Percentiles rank a stretch among this genome's conserved stretches.
Evolutionary conservation across 306 rosid species (phyloP).

Genomic region (Dalbergia cochinchinensis): DNA sequence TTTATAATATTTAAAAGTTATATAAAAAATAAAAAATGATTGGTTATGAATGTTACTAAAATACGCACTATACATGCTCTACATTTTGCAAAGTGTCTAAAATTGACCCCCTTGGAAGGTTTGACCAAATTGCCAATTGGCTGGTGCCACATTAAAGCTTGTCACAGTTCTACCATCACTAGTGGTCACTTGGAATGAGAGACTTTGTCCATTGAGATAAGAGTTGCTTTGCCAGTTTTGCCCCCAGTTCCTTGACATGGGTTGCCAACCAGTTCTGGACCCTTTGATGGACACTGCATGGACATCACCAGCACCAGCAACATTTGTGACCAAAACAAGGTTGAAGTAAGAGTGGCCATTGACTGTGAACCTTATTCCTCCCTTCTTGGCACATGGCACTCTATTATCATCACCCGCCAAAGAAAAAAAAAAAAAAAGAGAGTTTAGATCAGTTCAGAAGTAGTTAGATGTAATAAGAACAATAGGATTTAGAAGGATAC

Average conservation of each 20-base stretch:
- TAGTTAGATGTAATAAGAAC: background rate
- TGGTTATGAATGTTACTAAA: too few relatives aligned
- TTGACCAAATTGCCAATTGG: constrained; percentile 87
- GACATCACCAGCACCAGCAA: constrained; percentile 87
- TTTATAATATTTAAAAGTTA: too few relatives aligned
- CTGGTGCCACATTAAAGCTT: constrained; percentile 64
- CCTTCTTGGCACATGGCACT: constrained; percentile 81
- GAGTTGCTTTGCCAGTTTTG: constrained; percentile 97
- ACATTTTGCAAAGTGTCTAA: constrained; percentile 25
- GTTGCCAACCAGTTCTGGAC: constrained; percentile 78
- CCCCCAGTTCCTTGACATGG: constrained; percentile 95
- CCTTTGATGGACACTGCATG: constrained; percentile 87
- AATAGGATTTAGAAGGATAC: background rate
- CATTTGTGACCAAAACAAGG: constrained; percentile 86
- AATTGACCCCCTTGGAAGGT: constrained; percentile 80
- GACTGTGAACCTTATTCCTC: constrained; percentile 90
- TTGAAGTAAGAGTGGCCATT: constrained; percentile 97
- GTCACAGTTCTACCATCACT: constrained; percentile 84
- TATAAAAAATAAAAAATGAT: background rate
- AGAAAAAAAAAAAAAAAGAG: background rate
- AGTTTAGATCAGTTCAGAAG: background rate
- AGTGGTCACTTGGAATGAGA: constrained; percentile 87
- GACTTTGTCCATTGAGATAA: constrained; percentile 76
- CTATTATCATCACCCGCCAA: constrained; percentile 47
- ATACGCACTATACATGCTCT: too few relatives aligned